A percentile compares a stretch with the other conserved stretches of the same genome.
phyloP scores from a whole-genome alignment of 345 rosid genomes.

The Dovyalis caffra region DNA sequence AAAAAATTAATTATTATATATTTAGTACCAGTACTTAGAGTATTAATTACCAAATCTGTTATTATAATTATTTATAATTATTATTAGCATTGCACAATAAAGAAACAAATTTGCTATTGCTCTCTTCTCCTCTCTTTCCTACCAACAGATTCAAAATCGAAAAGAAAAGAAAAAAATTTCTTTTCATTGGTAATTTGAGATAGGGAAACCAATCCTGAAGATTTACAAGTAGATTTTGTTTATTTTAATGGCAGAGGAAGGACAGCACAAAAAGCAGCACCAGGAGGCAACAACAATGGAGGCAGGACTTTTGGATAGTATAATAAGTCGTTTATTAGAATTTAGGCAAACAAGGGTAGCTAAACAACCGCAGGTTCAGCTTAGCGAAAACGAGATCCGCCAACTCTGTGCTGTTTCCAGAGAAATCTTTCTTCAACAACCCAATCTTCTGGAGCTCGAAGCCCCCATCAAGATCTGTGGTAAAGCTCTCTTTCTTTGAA shows the following conservation, averaged over 20 bases:
- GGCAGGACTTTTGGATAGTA: conserved; percentile 63
- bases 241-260: conserved; percentile 55
- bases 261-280: conserved; percentile 48
- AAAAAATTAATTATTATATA: too few relatives aligned
- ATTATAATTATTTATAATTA: too few relatives aligned
- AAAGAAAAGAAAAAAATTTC: too few relatives aligned
- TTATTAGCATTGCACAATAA: too few relatives aligned
- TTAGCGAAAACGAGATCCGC: conserved; percentile 82
- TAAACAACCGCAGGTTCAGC: conserved; percentile 68
- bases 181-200: not conserved
- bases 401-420: conserved; percentile 62
- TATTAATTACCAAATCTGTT: too few relatives aligned
- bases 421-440: conserved; percentile 81
- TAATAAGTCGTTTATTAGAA: conserved; percentile 64
- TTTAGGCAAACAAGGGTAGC: conserved; percentile 58
- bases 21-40: too few relatives aligned
- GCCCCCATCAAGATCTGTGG: conserved; percentile 98
- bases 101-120: not conserved
- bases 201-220: conserved; percentile 7
- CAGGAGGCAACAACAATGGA: conserved; percentile 36
- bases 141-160: not conserved
- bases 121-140: not conserved
- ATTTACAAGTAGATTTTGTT: conserved; percentile 15
- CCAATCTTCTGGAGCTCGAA: conserved; percentile 83
- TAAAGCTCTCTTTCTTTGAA: conserved; percentile 13